These are phyloP conservation scores for Trichoderma cornu-damae DNA, from an alignment of 2,329 filamentous ascomycete genomes.

Conservation along the genomic window DNA sequence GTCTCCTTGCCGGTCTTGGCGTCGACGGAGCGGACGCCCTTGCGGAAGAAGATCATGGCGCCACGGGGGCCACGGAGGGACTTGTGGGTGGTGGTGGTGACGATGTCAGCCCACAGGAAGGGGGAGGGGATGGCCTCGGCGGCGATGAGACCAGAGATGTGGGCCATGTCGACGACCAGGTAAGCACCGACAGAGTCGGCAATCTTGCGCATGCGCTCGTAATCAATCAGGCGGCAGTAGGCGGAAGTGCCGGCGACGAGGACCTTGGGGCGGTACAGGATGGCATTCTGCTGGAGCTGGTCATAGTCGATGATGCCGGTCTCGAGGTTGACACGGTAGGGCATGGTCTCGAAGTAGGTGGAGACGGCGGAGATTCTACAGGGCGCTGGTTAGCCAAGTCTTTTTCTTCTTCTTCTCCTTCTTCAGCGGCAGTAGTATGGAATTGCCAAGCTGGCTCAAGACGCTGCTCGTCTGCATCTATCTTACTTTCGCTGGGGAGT, in stretches of 20 bases:
- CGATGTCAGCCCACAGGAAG: conserved; percentile 88
- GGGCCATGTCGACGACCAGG: conserved; percentile 95
- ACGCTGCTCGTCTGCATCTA: conserved; percentile 27
- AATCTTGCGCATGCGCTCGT: conserved; percentile 91
- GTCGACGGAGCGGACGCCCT: conserved; percentile 85
- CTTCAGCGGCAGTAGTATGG: too few species aligned
- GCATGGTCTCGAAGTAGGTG: conserved; percentile 98
- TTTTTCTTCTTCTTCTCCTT: not conserved
- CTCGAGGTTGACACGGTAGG: conserved; percentile 82
- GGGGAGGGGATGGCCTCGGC: conserved; percentile 90
- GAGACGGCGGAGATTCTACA: conserved; percentile 86
- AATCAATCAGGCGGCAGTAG: conserved; percentile 97
- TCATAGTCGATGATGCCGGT: conserved; percentile 98
- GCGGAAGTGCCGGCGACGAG: conserved; percentile 95
- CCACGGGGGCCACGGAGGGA: conserved; percentile 94
- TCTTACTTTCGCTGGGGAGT: conserved; percentile 83
- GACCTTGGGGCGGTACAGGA: conserved; percentile 91
- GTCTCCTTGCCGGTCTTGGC: conserved; percentile 86
- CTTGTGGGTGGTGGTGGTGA: conserved; percentile 99
- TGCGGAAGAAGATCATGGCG: conserved; percentile 99
- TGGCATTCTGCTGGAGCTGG: conserved; percentile 79
- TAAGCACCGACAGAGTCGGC: conserved; percentile 91
- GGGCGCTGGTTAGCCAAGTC: not conserved
- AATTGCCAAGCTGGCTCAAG: not conserved
- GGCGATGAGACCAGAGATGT: conserved; percentile 94